A percentile compares a stretch with the other conserved stretches of the same genome.
These are phyloP conservation scores for Aspergillus jensenii DNA, from an alignment of 2,329 filamentous ascomycete genomes.

Conservation along the genomic window DNA sequence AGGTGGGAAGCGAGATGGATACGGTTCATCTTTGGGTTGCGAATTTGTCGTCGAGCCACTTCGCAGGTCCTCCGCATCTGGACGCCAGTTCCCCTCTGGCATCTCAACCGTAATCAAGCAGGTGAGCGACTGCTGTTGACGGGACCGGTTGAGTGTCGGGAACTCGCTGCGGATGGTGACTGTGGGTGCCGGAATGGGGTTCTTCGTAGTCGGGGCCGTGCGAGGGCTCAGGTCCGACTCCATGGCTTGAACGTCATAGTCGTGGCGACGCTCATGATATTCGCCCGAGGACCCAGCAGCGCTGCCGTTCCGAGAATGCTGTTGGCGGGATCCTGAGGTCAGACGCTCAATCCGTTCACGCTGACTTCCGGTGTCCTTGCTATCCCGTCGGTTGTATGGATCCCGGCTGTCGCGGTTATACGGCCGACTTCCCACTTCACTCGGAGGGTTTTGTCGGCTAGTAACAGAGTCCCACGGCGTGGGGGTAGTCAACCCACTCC, in stretches of 20 bases:
- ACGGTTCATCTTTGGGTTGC: slow-evolving; percentile 51
- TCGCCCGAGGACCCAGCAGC: slow-evolving; percentile 73
- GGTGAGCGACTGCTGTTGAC: slow-evolving; percentile 91
- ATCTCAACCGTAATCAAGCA: slow-evolving; percentile 94
- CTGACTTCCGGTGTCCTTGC: slow-evolving; percentile 41
- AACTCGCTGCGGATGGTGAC: slow-evolving; percentile 98
- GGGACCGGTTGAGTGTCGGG: slow-evolving; percentile 85
- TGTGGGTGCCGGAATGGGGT: slow-evolving; percentile 83
- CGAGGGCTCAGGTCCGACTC: slow-evolving; percentile 78
- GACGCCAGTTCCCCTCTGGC: slow-evolving; percentile 84
- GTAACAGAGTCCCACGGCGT: slow-evolving; percentile 57
- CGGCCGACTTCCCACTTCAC: slow-evolving; percentile 24
- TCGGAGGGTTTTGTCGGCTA: slow-evolving; percentile 32
- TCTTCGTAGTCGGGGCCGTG: slow-evolving; percentile 61
- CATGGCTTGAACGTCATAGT: slow-evolving; percentile 96
- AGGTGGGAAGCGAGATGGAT: slow-evolving; percentile 48
- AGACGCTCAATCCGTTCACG: slow-evolving; percentile 49
- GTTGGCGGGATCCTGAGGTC: slow-evolving; percentile 37
- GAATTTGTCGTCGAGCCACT: slow-evolving; percentile 52
- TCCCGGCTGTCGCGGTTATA: slow-evolving; percentile 31
- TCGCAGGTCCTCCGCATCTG: slow-evolving; percentile 76
- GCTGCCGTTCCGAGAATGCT: slow-evolving; percentile 76
- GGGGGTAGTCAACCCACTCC: slow-evolving; percentile 57
- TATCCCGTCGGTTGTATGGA: slow-evolving; percentile 36
- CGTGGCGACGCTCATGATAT: slow-evolving; percentile 81